These are phyloP conservation scores for Colletotrichum godetiae DNA, from an alignment of 2,329 filamentous ascomycete genomes.

Conservation along the genomic window DNA sequence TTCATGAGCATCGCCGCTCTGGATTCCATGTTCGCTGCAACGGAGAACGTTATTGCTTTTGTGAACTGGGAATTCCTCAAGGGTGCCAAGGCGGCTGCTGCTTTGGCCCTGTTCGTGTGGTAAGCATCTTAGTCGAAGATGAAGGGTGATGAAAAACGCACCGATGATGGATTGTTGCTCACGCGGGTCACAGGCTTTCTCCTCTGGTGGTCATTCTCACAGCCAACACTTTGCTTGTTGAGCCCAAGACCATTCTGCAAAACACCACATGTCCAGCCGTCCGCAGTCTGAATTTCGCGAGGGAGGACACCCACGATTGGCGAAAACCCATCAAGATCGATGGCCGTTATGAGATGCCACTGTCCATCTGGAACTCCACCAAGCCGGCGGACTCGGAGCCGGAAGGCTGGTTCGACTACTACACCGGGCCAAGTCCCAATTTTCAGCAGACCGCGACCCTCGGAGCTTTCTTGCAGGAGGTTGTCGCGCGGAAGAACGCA, in stretches of 20 bases:
- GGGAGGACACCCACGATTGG: constrained; percentile 49
- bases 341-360: constrained; percentile 42
- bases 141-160: too few relatives aligned
- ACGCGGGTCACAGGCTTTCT: constrained; percentile 38
- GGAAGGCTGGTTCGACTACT: constrained; percentile 47
- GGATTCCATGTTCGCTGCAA: constrained; percentile 47
- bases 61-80: constrained; percentile 44
- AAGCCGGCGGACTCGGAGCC: constrained; percentile 37
- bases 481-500: constrained; percentile 41
- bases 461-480: constrained; percentile 40
- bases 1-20: constrained; percentile 36
- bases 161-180: background rate
- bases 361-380: constrained; percentile 48
- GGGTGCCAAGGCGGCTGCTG: constrained; percentile 45
- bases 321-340: constrained; percentile 45
- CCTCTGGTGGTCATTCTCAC: constrained; percentile 53
- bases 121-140: constrained; percentile 20
- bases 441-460: constrained; percentile 44
- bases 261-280: constrained; percentile 44
- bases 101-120: constrained; percentile 49
- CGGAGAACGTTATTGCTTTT: constrained; percentile 44
- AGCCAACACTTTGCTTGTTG: constrained; percentile 49
- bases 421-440: constrained; percentile 40
- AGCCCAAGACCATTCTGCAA: constrained; percentile 38
- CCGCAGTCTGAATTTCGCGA: constrained; percentile 46